These are phyloP conservation scores for Vitellaria paradoxa DNA, from an alignment of 179 eudicot genomes.

Conservation along the genomic window DNA sequence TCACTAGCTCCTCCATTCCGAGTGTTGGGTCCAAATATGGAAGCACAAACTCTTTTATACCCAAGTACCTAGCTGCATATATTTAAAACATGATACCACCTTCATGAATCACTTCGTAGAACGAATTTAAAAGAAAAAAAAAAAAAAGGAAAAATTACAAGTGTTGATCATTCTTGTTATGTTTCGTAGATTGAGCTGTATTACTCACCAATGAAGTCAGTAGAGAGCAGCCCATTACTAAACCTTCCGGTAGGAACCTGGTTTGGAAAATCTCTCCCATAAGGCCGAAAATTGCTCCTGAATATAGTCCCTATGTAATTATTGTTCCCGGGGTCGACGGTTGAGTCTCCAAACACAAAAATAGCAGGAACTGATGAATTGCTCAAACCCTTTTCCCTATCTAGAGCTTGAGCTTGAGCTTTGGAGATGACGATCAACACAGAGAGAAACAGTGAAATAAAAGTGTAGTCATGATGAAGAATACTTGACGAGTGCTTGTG, in stretches of 20 bases:
- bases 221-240: conserved; percentile 46
- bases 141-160: too few species aligned
- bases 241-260: conserved; percentile 66
- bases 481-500: not conserved
- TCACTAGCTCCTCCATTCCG: conserved; percentile 46
- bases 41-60: conserved; percentile 54
- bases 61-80: conserved; percentile 51
- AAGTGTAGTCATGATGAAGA: not conserved
- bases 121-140: not conserved
- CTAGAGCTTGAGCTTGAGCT: conserved; percentile 7
- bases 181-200: not conserved
- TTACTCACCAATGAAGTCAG: conserved; percentile 52
- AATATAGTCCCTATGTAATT: conserved; percentile 35
- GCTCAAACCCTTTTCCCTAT: not conserved
- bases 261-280: conserved; percentile 48
- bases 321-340: conserved; percentile 75
- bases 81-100: not conserved
- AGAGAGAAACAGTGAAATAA: not conserved
- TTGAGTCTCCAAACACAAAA: conserved; percentile 60
- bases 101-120: not conserved
- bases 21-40: conserved; percentile 63
- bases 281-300: conserved; percentile 49
- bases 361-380: conserved; percentile 10
- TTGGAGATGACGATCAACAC: conserved; percentile 14
- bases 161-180: too few species aligned